Base-by-base conservation (phyloP, 1,139 yeast species). In the Yamadazyma sp. region DNA sequence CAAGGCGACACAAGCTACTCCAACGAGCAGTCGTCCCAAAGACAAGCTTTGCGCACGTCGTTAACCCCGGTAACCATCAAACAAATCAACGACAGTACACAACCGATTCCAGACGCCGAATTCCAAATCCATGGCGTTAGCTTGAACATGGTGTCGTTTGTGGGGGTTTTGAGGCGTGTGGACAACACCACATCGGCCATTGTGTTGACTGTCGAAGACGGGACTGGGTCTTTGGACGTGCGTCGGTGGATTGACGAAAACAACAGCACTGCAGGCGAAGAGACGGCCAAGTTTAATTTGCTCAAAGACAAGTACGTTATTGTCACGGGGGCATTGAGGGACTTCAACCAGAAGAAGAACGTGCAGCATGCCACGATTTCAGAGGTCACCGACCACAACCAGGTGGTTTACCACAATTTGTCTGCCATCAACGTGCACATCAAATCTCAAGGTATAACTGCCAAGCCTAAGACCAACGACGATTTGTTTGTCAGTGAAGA, bases 51-150 rank as follows among this genome's bases (percentile, higher is more conserved):
- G 40, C 61, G 80, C 46, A 60, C 69, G 40, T 59, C 80, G 11
- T 60, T 87, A 34, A 83, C 89, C 1, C 95, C 97, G 0, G 92
- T 88, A 11, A 87, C 96, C 1, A 81, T 89, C 53, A 85, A 85
- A 55, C 95, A 87, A 62, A 72, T 88, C 43, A 66, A 74, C 44
- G 87, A 82, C 37, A 80, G 94, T 5, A 66, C 73, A 17, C 87
- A 82, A 48, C 69, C 68, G 4, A 75, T 77, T 7, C 85, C 86
- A 33, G 96, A 87, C 55, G 88, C 87, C 10, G 88, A 85, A n/a
- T 84, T 79, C 55, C 69, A 66, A 26, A 66, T 84, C 28, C 81
- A 86, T 54, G 84, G 82, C 38, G 78, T 77, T 37, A 81, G 77
- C 37, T 66, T 83, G 40, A 79, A 73, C 49, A 69, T 77, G 63